phyloP scores from a whole-genome alignment of 345 rosid species.

The Pseudoturritis turrita region DNA sequence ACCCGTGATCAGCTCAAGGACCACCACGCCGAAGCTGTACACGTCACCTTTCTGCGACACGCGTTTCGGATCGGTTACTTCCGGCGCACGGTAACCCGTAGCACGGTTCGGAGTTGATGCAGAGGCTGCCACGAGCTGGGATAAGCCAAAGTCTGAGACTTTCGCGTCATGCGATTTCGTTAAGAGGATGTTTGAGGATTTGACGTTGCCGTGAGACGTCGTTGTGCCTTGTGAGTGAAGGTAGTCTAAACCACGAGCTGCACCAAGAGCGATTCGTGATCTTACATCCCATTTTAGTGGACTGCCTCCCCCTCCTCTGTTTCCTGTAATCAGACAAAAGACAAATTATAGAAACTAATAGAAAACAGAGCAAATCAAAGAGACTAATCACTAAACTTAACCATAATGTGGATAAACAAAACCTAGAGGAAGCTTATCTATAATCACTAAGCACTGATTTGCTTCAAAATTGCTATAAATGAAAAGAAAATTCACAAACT shows the following conservation, averaged over 20 bases:
- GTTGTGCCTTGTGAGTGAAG: slow-evolving; percentile 63
- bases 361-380: neutral
- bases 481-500: neutral
- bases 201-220: slow-evolving; percentile 76
- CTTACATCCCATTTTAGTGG: slow-evolving; percentile 73
- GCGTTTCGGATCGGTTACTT: slow-evolving; percentile 62
- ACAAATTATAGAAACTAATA: neutral
- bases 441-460: neutral
- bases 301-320: slow-evolving; percentile 60
- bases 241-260: slow-evolving; percentile 66
- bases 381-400: neutral
- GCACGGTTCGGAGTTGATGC: slow-evolving; percentile 53
- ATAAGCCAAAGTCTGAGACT: slow-evolving; percentile 77
- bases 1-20: slow-evolving; percentile 77
- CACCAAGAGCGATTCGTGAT: slow-evolving; percentile 63
- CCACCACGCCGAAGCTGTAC: slow-evolving; percentile 77
- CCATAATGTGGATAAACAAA: no score
- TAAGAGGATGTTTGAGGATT: slow-evolving; percentile 85
- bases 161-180: slow-evolving; percentile 58
- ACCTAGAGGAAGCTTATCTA: neutral
- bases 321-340: slow-evolving; percentile 9
- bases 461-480: neutral
- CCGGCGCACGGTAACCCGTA: slow-evolving; percentile 83
- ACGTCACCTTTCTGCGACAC: slow-evolving; percentile 79
- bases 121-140: slow-evolving; percentile 58